Conservation (phyloP, 176 grass and related monocot genomes). For the Typha latifolia region DNA sequence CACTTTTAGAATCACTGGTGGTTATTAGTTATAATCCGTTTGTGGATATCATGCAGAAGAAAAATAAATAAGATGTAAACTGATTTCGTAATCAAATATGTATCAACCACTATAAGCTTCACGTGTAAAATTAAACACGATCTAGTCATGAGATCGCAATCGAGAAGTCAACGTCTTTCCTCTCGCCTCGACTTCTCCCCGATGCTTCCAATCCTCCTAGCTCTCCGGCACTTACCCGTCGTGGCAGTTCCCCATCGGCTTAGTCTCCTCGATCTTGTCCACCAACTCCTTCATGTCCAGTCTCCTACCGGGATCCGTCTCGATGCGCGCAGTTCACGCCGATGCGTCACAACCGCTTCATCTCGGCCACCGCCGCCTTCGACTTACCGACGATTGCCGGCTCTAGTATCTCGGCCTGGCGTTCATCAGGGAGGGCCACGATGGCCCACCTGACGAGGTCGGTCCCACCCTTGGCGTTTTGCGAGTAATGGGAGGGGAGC, state of each 20-base stretch:
- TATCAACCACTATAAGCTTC: no score
- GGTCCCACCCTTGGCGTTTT: slow-evolving; percentile 62
- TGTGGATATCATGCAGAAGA: no score
- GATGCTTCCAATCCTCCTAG: slow-evolving; percentile 18
- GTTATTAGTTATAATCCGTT: no score
- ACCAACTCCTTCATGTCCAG: slow-evolving; percentile 39
- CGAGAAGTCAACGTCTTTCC: slow-evolving; percentile 19
- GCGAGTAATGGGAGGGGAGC: slow-evolving; percentile 71
- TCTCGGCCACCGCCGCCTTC: slow-evolving; percentile 56
- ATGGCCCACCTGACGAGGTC: slow-evolving; percentile 82
- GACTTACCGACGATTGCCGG: slow-evolving; percentile 34
- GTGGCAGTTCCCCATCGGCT: slow-evolving; percentile 27
- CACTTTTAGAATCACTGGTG: no score
- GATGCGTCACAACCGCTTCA: slow-evolving; percentile 55
- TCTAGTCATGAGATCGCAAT: slow-evolving; percentile 41
- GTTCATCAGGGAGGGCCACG: slow-evolving; percentile 36
- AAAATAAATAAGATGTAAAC: no score
- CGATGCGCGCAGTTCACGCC: slow-evolving; percentile 46
- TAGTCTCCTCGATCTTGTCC: slow-evolving; percentile 50
- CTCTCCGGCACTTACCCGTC: slow-evolving; percentile 27
- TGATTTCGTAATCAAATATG: no score
- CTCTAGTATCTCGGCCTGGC: slow-evolving; percentile 67
- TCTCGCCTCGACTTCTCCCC: slow-evolving; percentile 31
- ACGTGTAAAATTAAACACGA: no score
- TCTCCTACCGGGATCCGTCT: slow-evolving; percentile 36